Base-by-base conservation (phyloP, 2,329 filamentous ascomycete genomes). In the Magnaporthiopsis rhizophila region DNA sequence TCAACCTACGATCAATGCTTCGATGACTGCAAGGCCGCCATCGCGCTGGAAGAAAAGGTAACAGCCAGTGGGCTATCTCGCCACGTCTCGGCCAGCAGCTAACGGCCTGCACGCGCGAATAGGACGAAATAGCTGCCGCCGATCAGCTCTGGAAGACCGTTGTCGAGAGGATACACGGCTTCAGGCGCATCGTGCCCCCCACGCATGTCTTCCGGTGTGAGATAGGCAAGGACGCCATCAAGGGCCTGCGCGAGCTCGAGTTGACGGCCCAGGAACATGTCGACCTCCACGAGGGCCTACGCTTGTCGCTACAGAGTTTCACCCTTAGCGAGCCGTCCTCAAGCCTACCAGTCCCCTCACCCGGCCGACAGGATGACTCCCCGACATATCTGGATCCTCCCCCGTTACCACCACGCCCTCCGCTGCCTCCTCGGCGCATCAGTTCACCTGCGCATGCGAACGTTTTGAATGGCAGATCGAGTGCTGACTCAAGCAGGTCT, bases 251-350 rank as follows among this genome's bases (percentile, higher is more conserved):
- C 65, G 84, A 92, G 71, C 84, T 98, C 72, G 92, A 98, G 73
- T 74, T 93, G 67, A 94, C 97, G 76, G 97, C 93, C 76, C 94
- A 95, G 75, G 94, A 98, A 76, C 86, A 93, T 61, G 91, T 97
- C 62, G 92, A 97, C 73, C 80, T 98, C 45, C 82, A 98, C 8
- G 89, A 95, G 72, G 89, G 93, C 8, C 79, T 98, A 65, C 86
- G 88, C 66, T 80, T 89, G 68, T 88, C 86, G n/a, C 79, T 85
- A 65, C 74, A 81, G 66, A 82, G 80, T 24, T 74, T 77, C 57
- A 66, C 72, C 1, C 62, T 66, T 26, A 67, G 12, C 53, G 56
- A 63, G 21, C 12, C 53, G 6, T 28, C 45, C 28, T n/a, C 45
- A 24, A 56, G 61, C 28, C 24, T 53, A 15, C 45, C 45, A 53